Evolutionary conservation across 495 filamentous ascomycete species (phyloP).

Genomic region (Lepidopterella palustris): DNA sequence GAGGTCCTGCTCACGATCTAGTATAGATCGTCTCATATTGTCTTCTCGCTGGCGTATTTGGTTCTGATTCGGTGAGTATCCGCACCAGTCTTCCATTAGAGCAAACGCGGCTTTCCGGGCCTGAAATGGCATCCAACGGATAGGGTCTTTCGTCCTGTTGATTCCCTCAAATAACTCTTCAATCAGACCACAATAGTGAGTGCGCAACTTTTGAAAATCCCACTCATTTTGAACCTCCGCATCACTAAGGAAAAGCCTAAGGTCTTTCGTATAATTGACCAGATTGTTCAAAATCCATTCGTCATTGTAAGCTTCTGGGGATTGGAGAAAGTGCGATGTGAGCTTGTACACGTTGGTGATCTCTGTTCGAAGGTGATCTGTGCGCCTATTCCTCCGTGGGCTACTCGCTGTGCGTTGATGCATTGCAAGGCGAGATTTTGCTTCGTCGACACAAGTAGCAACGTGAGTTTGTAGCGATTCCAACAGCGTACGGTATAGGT

Average conservation of each 20-base stretch:
- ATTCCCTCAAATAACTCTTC: constrained; percentile 90
- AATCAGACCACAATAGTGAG: constrained; percentile 89
- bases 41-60: constrained; percentile 81
- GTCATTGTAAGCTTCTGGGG: constrained; percentile 72
- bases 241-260: constrained; percentile 90
- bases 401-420: constrained; percentile 74
- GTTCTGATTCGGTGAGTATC: constrained; percentile 84
- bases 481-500: constrained; percentile 87
- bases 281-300: constrained; percentile 92
- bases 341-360: constrained; percentile 93
- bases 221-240: constrained; percentile 91
- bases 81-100: constrained; percentile 98
- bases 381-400: constrained; percentile 66
- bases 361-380: constrained; percentile 82
- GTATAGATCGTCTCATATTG: constrained; percentile 73
- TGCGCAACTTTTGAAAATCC: constrained; percentile 87
- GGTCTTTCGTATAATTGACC: constrained; percentile 80
- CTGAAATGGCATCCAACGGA: constrained; percentile 93
- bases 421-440: constrained; percentile 67
- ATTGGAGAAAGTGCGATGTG: constrained; percentile 82
- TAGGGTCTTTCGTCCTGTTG: constrained; percentile 77
- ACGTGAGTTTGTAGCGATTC: constrained; percentile 86
- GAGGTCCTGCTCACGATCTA: constrained; percentile 57
- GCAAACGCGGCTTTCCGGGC: constrained; percentile 88
- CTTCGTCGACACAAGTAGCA: constrained; percentile 72